Evolutionary conservation across 208 protist genomes (phyloP).

Genomic region (Acanthamoeba sp.): DNA sequence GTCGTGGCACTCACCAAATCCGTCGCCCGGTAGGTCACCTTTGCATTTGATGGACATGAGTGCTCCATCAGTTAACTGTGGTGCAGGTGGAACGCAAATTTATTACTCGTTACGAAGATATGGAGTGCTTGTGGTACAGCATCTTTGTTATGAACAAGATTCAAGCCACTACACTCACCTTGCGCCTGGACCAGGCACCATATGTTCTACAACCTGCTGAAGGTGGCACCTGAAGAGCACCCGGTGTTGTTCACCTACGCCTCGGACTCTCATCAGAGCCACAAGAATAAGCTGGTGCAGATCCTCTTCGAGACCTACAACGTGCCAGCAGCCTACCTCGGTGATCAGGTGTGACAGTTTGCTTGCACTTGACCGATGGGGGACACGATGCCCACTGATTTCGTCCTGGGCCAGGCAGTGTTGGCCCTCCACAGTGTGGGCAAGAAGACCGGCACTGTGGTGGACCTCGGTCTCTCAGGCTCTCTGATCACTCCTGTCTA

Average conservation of each 20-base stretch:
- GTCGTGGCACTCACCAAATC: too few relatives aligned
- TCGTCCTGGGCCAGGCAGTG: background rate
- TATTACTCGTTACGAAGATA: too few relatives aligned
- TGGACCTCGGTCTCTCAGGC: background rate
- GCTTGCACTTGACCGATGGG: background rate
- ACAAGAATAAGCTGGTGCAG: conserved; percentile 91
- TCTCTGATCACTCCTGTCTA: background rate
- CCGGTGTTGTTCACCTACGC: conserved; percentile 85
- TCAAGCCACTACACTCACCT: background rate
- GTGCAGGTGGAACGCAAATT: too few relatives aligned
- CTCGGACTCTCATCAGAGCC: conserved; percentile 84
- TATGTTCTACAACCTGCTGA: conserved; percentile 87
- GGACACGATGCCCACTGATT: background rate
- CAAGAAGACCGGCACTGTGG: background rate
- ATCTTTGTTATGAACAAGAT: too few relatives aligned
- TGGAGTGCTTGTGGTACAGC: too few relatives aligned
- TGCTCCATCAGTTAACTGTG: too few relatives aligned
- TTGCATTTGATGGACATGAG: too few relatives aligned
- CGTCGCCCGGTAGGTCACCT: too few relatives aligned
- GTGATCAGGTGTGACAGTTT: background rate
- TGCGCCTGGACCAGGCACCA: conserved; percentile 82
- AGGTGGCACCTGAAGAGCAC: conserved; percentile 84
- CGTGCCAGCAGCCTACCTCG: conserved; percentile 78
- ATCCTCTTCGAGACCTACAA: conserved; percentile 90
- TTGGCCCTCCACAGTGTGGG: background rate